These are phyloP conservation scores for Strigomonas oncopelti DNA, from an alignment of 208 protist genomes.

Conservation along the genomic window DNA sequence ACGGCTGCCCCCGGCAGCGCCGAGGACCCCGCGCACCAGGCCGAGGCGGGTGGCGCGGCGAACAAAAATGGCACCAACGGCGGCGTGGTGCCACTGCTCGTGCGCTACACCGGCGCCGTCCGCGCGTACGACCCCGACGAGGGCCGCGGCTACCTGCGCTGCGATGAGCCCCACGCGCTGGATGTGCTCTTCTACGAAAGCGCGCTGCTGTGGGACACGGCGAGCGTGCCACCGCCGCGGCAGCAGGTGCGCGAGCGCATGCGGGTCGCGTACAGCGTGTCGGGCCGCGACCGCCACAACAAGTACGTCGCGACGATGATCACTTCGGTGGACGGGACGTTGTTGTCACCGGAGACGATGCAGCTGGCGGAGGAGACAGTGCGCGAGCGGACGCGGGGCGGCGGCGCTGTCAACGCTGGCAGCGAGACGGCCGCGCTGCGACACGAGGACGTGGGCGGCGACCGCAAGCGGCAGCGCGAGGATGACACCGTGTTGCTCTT, in stretches of 20 bases:
- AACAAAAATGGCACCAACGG: neutral
- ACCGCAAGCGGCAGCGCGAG: slow-evolving; percentile 33
- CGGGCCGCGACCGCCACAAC: slow-evolving; percentile 34
- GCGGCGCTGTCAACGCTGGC: slow-evolving; percentile 14
- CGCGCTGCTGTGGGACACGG: slow-evolving; percentile 55
- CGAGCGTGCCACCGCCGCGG: slow-evolving; percentile 19
- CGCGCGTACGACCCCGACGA: slow-evolving; percentile 65
- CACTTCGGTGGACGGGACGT: slow-evolving; percentile 45
- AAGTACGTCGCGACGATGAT: slow-evolving; percentile 72
- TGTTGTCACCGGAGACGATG: slow-evolving; percentile 42
- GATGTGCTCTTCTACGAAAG: slow-evolving; percentile 54
- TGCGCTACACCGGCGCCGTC: slow-evolving; percentile 47
- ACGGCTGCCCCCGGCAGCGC: neutral
- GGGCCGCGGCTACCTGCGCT: slow-evolving; percentile 61
- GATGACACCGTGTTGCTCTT: slow-evolving; percentile 63
- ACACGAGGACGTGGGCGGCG: slow-evolving; percentile 13
- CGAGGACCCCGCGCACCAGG: neutral
- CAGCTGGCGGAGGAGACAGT: slow-evolving; percentile 35
- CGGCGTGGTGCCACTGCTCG: neutral
- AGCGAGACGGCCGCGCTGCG: slow-evolving; percentile 6
- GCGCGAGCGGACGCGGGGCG: slow-evolving; percentile 21
- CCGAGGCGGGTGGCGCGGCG: neutral
- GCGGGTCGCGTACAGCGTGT: slow-evolving; percentile 60
- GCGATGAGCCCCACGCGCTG: slow-evolving; percentile 31
- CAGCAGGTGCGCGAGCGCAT: slow-evolving; percentile 48